phyloP scores from a whole-genome alignment of 768 basidiomycete species.

The Leucocoprinus birnbaumii region DNA sequence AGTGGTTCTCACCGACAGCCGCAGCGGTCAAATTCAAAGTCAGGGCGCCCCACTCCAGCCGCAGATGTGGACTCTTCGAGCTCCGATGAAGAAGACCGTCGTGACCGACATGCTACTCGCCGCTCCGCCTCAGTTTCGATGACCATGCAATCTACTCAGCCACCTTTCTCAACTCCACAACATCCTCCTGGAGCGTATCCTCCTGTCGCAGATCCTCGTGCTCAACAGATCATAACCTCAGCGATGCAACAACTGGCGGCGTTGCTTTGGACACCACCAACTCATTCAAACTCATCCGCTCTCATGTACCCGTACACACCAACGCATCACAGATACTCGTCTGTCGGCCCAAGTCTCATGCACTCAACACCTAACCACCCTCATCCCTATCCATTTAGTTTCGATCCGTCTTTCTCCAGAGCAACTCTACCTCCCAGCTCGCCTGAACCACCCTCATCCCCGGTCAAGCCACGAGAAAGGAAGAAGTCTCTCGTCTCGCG shows the following conservation, averaged over 20 bases:
- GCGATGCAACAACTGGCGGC: constrained; percentile 43
- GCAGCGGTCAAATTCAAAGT: not conserved
- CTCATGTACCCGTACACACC: constrained; percentile 15
- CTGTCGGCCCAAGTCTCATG: constrained; percentile 6
- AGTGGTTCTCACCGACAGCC: not conserved
- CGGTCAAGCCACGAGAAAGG: constrained; percentile 24
- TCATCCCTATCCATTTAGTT: constrained; percentile 22
- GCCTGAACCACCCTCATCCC: constrained; percentile 39
- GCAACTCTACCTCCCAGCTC: constrained; percentile 54
- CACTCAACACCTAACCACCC: constrained; percentile 18
- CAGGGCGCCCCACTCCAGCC: not conserved
- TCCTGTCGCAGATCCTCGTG: constrained; percentile 36
- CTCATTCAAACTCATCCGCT: constrained; percentile 18
- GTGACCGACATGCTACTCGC: not conserved
- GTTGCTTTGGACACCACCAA: constrained; percentile 26
- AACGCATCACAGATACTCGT: constrained; percentile 6
- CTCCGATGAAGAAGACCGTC: not conserved
- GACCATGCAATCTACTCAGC: constrained; percentile 16
- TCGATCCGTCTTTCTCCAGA: constrained; percentile 42
- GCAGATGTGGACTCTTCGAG: not conserved
- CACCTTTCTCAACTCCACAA: constrained; percentile 13
- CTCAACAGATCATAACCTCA: constrained; percentile 38
- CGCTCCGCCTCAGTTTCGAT: constrained; percentile 18
- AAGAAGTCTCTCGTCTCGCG: constrained; percentile 39
- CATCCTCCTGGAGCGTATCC: constrained; percentile 23